Evolutionary conservation across 345 rosid genomes (phyloP).

Genomic region (Moricandia moricandioides): DNA sequence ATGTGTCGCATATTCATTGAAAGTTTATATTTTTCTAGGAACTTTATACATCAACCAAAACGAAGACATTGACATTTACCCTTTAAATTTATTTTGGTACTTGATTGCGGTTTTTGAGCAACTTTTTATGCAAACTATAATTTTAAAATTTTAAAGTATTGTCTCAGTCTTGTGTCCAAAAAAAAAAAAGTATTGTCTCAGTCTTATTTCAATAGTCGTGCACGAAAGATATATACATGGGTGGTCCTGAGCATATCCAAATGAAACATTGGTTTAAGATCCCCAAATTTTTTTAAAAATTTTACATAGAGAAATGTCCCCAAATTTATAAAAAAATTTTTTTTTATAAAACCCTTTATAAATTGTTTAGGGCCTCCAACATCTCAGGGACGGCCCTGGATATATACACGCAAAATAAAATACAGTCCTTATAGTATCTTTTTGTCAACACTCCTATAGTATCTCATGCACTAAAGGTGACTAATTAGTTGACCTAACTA

Average conservation of each 20-base stretch:
- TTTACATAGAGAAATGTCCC: too few species aligned
- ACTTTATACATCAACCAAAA: slow-evolving; percentile 9
- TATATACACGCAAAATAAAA: neutral
- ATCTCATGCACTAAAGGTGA: neutral
- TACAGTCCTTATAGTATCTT: neutral
- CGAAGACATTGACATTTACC: slow-evolving; percentile 19
- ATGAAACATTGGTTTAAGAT: too few species aligned
- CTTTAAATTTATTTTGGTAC: slow-evolving; percentile 8
- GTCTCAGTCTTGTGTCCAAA: neutral
- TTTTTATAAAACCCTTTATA: too few species aligned
- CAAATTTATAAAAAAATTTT: too few species aligned
- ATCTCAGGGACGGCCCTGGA: too few species aligned
- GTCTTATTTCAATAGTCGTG: neutral
- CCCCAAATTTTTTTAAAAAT: too few species aligned
- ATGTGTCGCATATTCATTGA: slow-evolving; percentile 24
- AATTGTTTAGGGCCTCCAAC: too few species aligned
- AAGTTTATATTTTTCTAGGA: slow-evolving; percentile 1
- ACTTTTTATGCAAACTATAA: neutral
- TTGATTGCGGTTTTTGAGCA: neutral
- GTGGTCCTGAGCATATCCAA: too few species aligned
- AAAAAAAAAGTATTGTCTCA: neutral
- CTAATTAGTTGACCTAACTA: slow-evolving; percentile 17
- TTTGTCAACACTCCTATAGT: too few species aligned
- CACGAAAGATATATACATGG: neutral
- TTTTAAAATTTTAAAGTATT: neutral